Percentiles rank a stretch among this genome's conserved stretches.
Conservation (phyloP, 176 grass and related monocot species). For the Paspalum vaginatum region DNA sequence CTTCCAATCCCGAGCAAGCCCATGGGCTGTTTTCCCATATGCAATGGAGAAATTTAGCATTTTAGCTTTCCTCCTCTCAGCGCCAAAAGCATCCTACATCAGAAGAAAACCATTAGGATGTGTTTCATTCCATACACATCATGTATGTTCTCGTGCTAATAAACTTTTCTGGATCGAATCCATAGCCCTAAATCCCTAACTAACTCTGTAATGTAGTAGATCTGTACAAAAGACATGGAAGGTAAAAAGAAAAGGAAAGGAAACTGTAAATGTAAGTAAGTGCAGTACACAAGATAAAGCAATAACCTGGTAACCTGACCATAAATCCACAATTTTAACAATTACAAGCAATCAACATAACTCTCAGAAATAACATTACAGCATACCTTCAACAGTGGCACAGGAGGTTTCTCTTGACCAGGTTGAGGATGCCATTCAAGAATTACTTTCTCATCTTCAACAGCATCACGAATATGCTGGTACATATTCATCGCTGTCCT, state of each 20-base stretch:
- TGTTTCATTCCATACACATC: slow-evolving; percentile 10
- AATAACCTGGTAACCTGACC: slow-evolving; percentile 25
- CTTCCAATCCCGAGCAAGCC: slow-evolving; percentile 98
- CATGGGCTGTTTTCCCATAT: slow-evolving; percentile 89
- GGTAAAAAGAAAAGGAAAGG: background rate
- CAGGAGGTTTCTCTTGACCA: slow-evolving; percentile 82
- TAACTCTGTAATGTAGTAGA: background rate
- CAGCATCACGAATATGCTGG: slow-evolving; percentile 74
- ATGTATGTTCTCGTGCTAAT: background rate
- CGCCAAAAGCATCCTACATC: slow-evolving; percentile 91
- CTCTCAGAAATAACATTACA: slow-evolving; percentile 38
- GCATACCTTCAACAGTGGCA: slow-evolving; percentile 84
- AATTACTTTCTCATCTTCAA: slow-evolving; percentile 77
- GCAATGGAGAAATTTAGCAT: slow-evolving; percentile 99
- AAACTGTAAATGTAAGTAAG: slow-evolving; percentile 1
- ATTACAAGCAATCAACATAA: slow-evolving; percentile 17
- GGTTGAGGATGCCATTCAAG: slow-evolving; percentile 96
- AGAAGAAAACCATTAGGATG: slow-evolving; percentile 37
- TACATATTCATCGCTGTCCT: slow-evolving; percentile 99
- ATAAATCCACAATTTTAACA: slow-evolving; percentile 20
- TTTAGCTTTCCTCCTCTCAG: slow-evolving; percentile 96
- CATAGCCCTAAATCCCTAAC: background rate
- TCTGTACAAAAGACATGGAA: background rate
- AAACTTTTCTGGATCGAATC: slow-evolving; percentile 11
- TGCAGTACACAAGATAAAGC: background rate